Evolutionary conservation across 768 basidiomycete species (phyloP).

Genomic region (Mycena pura): DNA sequence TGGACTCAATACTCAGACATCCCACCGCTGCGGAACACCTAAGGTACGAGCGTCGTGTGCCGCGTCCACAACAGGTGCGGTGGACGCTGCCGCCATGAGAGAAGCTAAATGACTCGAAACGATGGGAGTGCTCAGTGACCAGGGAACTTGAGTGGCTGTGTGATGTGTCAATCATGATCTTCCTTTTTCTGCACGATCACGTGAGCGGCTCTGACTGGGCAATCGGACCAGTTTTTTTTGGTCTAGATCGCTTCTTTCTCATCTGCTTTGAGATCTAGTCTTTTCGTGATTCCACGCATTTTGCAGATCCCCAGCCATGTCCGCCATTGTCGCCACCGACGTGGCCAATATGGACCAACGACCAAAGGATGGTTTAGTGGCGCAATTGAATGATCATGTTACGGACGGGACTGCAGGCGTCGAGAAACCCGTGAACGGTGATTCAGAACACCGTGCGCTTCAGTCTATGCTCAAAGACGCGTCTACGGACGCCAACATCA

Average conservation of each 20-base stretch:
- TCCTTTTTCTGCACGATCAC: no score
- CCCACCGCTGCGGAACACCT: conserved; percentile 11
- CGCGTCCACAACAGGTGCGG: not conserved
- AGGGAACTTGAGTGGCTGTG: no score
- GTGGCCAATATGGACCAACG: not conserved
- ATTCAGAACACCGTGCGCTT: not conserved
- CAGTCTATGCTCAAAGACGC: not conserved
- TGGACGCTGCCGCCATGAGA: not conserved
- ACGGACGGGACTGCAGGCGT: not conserved
- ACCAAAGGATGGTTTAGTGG: not conserved
- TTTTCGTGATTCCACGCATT: no score
- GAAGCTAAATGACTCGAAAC: no score
- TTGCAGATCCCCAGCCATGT: no score
- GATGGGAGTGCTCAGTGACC: no score
- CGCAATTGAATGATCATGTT: conserved; percentile 2
- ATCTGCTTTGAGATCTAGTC: no score
- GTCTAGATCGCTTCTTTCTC: not conserved
- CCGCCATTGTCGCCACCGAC: not conserved
- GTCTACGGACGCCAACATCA: conserved; percentile 4
- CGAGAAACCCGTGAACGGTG: not conserved
- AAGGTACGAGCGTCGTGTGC: not conserved
- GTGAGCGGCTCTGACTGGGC: not conserved
- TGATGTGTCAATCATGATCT: no score
- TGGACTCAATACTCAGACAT: not conserved
- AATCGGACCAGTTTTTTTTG: not conserved